Evolutionary conservation across 2,329 filamentous ascomycete species (phyloP).

Genomic region (Fusarium tupiense): DNA sequence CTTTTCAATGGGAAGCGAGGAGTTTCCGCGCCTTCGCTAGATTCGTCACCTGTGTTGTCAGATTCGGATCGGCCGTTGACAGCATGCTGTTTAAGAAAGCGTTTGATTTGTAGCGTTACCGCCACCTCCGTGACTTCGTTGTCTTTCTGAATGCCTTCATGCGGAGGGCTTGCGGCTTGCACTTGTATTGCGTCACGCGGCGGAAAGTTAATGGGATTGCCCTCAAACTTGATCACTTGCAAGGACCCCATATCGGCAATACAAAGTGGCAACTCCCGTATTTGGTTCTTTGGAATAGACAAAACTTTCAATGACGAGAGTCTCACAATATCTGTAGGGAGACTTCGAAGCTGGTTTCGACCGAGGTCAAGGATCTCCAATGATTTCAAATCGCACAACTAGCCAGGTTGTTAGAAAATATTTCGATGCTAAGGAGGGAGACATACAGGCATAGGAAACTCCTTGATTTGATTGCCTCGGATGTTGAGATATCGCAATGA

Average conservation of each 20-base stretch:
- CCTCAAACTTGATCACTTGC: constrained; percentile 88
- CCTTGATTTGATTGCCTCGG: constrained; percentile 76
- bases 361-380: constrained; percentile 94
- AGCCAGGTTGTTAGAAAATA: constrained; percentile 37
- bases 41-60: constrained; percentile 68
- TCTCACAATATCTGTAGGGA: constrained; percentile 83
- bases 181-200: constrained; percentile 74
- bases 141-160: constrained; percentile 63
- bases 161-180: constrained; percentile 63
- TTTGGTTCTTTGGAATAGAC: constrained; percentile 86
- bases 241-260: constrained; percentile 90
- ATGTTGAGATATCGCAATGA: constrained; percentile 84
- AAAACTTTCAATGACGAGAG: constrained; percentile 89
- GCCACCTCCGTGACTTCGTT: constrained; percentile 71
- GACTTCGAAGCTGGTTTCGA: constrained; percentile 80
- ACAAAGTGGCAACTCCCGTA: constrained; percentile 84
- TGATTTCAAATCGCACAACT: constrained; percentile 87
- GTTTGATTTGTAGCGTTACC: constrained; percentile 70
- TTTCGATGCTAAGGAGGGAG: constrained; percentile 11
- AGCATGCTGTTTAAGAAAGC: constrained; percentile 64
- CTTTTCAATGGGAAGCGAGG: constrained; percentile 75
- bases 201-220: constrained; percentile 86
- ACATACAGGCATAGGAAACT: constrained; percentile 66
- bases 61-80: constrained; percentile 63
- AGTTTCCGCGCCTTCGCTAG: constrained; percentile 80